phyloP scores from a whole-genome alignment of 1,284 basidiomycete species.

The Malassezia obtusa region DNA sequence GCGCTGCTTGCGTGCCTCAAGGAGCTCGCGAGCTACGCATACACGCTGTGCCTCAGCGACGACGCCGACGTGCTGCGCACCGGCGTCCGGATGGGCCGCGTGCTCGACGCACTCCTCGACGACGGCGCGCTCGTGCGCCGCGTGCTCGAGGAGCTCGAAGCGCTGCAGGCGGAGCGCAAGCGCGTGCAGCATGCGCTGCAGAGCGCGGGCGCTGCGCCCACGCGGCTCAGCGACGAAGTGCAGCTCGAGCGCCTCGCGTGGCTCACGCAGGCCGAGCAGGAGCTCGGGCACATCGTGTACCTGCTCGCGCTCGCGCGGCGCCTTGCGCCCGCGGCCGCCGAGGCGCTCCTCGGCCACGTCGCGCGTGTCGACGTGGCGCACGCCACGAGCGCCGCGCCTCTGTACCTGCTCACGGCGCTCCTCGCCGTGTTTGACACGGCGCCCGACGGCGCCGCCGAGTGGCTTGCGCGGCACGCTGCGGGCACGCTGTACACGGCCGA shows the following conservation, averaged over 20 bases:
- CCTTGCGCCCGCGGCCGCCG: conserved; percentile 24
- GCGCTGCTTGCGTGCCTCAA: conserved; percentile 38
- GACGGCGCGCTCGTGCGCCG: conserved; percentile 10
- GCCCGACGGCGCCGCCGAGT: conserved; percentile 50
- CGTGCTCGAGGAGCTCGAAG: conserved; percentile 30
- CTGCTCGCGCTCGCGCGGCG: conserved; percentile 35
- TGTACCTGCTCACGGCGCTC: conserved; percentile 62
- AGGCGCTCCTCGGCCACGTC: conserved; percentile 20
- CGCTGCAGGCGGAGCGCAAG: conserved; percentile 18
- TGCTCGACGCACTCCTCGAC: conserved; percentile 30
- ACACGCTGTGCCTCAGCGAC: conserved; percentile 33
- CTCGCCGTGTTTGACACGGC: conserved; percentile 61
- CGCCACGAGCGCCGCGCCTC: conserved; percentile 29
- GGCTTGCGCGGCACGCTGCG: conserved; percentile 8
- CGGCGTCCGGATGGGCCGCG: conserved; percentile 34
- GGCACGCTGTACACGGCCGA: conserved; percentile 1
- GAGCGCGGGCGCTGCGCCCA: background rate
- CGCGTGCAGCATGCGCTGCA: conserved; percentile 26
- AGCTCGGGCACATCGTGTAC: conserved; percentile 38
- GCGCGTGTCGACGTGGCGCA: conserved; percentile 24
- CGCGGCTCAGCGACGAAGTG: conserved; percentile 36
- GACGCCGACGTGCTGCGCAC: conserved; percentile 27
- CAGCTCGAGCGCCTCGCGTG: conserved; percentile 37
- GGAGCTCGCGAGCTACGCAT: conserved; percentile 31
- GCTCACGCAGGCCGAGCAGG: conserved; percentile 35